Base-by-base conservation (phyloP, 2,329 filamentous ascomycete genomes). In the Penicillium sp. region DNA sequence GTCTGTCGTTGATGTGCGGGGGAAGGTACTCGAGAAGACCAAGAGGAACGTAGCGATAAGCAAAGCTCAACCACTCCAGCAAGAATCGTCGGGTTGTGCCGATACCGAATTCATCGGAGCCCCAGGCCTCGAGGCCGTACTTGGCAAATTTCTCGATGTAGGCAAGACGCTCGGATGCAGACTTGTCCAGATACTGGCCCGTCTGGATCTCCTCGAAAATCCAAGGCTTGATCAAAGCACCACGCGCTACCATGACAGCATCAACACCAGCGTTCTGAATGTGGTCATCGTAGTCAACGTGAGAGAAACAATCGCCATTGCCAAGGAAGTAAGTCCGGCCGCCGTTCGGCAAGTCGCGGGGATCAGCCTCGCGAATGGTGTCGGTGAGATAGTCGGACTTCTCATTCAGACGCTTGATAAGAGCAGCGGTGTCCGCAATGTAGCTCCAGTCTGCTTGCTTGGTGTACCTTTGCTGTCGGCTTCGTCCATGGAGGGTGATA, bases 211-310 rank as follows among this genome's bases (percentile, higher is more conserved):
- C 95, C 76, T 99, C 95, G 73, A 98, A 99, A 63, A 99, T 83
- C 95, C 95, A 99, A 0, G 95, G 95, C 79, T 99, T 99, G 79
- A 98, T 91, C 59, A 99, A 84, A 10, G 95, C 95, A 58, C 95
- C 95, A 61, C 95, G 90, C n/a, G 89, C 95, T 62, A 98, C 87
- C 95, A 99, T 98, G 73, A 96, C 90, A n/a, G 88, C 88, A 79
- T 98, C 94, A 48, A 98, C 92, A 49, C 86, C 86, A 38, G 91
- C 85, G 60, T 94, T 85, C 50, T 89, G 83, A 41, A 98, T 82
- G 70, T 95, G 88, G 58, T 88, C 81, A 63, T 87, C 87, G 79
- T 98, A 98, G 73, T 98, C 92, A 35, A 88, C 79, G 75, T 98
- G 92, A 4, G 92, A 97, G 79, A 91, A 97, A 77, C 93, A 95